A percentile compares a stretch with the other conserved stretches of the same genome.
phyloP scores from a whole-genome alignment of 2,329 filamentous ascomycete genomes.

The Aspergillus proliferans region DNA sequence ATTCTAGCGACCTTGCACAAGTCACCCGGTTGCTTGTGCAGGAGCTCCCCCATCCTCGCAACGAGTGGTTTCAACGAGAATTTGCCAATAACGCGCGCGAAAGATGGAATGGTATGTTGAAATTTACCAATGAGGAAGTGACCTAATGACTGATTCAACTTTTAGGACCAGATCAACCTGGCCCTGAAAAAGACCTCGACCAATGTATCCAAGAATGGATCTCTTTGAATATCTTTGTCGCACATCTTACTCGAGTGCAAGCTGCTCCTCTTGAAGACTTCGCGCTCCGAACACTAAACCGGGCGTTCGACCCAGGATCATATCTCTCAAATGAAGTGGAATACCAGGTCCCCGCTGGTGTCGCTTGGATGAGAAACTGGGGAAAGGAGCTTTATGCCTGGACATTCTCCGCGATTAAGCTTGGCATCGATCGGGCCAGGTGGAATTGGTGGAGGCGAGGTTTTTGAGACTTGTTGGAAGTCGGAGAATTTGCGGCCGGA shows the following conservation, averaged over 20 bases:
- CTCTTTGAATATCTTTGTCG: neutral
- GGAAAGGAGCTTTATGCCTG: neutral
- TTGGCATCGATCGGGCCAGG: neutral
- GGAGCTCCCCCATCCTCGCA: neutral
- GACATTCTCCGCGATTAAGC: neutral
- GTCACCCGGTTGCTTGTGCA: neutral
- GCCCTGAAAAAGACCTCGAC: neutral
- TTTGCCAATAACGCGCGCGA: neutral
- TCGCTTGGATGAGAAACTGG: neutral
- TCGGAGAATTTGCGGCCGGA: neutral
- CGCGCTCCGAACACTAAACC: neutral
- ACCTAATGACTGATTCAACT: neutral
- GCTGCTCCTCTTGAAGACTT: neutral
- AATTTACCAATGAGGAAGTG: neutral
- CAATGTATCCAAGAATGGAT: neutral
- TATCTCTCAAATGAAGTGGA: neutral
- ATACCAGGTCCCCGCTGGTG: neutral
- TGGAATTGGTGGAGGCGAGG: neutral
- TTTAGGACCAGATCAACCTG: neutral
- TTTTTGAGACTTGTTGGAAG: neutral
- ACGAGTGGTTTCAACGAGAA: neutral
- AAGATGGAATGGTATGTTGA: neutral
- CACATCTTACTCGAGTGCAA: neutral
- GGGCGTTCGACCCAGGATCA: neutral
- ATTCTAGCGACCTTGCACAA: neutral